Evolutionary conservation across 169 alveolate species (phyloP).

Genomic region (Plasmodium vivax): DNA sequence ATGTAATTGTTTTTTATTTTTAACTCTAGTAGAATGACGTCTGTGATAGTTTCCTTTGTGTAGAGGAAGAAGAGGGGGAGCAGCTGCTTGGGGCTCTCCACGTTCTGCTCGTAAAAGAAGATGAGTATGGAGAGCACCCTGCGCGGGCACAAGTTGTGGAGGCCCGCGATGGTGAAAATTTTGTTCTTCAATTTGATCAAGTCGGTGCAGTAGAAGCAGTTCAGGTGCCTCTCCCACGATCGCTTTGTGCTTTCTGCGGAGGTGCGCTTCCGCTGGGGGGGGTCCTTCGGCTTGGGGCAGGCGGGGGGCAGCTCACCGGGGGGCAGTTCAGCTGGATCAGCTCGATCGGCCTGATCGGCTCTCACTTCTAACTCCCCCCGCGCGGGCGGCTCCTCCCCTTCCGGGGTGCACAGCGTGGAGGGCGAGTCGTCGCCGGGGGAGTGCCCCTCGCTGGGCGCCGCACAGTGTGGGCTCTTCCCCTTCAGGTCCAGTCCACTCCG

Average conservation of each 20-base stretch:
- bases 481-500: background rate
- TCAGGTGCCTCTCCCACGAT: conserved; percentile 29
- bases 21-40: conserved; percentile 27
- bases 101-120: conserved; percentile 57
- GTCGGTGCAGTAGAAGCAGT: conserved; percentile 54
- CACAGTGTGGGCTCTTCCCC: background rate
- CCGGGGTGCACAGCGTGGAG: background rate
- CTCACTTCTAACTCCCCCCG: too few species aligned
- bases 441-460: background rate
- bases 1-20: conserved; percentile 38
- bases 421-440: background rate
- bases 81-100: conserved; percentile 32
- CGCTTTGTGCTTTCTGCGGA: background rate
- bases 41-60: conserved; percentile 60
- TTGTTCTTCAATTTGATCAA: conserved; percentile 24
- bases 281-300: background rate
- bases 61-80: conserved; percentile 46
- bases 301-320: background rate
- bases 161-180: conserved; percentile 32
- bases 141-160: conserved; percentile 59
- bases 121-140: conserved; percentile 32
- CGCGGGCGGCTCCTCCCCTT: background rate
- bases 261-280: background rate
- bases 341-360: background rate
- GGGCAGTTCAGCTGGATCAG: background rate